phyloP scores from a whole-genome alignment of 208 protist species.

The Trypanosoma melophagium region DNA sequence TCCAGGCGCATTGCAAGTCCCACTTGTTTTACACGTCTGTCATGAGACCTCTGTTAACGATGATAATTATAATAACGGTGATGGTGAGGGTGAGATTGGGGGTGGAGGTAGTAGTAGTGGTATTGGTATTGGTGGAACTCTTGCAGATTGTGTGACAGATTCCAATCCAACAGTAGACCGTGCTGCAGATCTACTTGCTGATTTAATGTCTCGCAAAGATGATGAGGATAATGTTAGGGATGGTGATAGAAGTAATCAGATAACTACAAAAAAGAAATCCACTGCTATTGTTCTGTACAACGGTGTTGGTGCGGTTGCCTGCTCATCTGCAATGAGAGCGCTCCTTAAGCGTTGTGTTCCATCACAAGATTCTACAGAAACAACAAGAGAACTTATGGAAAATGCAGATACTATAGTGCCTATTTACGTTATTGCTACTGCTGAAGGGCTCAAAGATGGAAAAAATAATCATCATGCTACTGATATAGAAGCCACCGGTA shows the following conservation, averaged over 20 bases:
- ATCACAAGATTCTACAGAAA: background rate
- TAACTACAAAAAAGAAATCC: constrained; percentile 20
- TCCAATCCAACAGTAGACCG: constrained; percentile 36
- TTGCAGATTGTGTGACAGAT: constrained; percentile 8
- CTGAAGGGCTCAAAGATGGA: constrained; percentile 41
- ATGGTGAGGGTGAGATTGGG: too few relatives aligned
- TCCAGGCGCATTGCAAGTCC: constrained; percentile 45
- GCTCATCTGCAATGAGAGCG: constrained; percentile 49
- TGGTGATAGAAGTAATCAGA: background rate
- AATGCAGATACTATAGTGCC: background rate
- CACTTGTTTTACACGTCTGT: constrained; percentile 65
- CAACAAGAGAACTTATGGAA: background rate
- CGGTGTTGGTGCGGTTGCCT: constrained; percentile 40
- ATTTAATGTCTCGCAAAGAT: constrained; percentile 33
- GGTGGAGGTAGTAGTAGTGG: too few relatives aligned
- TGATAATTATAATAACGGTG: too few relatives aligned
- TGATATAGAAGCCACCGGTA: background rate
- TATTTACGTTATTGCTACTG: constrained; percentile 60
- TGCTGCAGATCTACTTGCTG: constrained; percentile 50
- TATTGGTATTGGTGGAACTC: background rate
- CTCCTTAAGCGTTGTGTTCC: constrained; percentile 30
- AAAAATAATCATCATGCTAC: constrained; percentile 7
- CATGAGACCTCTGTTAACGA: background rate
- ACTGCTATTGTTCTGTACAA: constrained; percentile 68
- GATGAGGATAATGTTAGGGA: background rate